phyloP scores from a whole-genome alignment of 2,329 filamentous ascomycete genomes.

The Aspergillus floridensis region DNA sequence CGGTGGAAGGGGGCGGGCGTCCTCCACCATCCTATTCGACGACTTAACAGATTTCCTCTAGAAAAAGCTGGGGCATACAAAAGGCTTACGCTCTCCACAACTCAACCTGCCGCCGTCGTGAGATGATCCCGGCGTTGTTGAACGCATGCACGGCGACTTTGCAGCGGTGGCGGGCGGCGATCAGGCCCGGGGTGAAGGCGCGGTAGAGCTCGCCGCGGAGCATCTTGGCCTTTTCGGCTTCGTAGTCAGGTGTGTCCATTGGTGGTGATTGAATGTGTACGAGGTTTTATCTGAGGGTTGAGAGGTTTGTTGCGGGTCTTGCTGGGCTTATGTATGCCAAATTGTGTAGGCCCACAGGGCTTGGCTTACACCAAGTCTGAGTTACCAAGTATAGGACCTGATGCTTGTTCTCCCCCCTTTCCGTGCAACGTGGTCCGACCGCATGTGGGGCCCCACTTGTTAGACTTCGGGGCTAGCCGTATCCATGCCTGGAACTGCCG shows the following conservation, averaged over 20 bases:
- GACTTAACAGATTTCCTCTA: no score
- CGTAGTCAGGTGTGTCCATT: background rate
- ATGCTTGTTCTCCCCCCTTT: no score
- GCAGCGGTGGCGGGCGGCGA: constrained; percentile 59
- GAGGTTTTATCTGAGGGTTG: background rate
- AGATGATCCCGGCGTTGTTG: constrained; percentile 41
- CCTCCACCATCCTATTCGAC: background rate
- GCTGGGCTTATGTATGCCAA: background rate
- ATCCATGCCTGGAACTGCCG: background rate
- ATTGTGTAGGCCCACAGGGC: background rate
- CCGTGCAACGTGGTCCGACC: background rate
- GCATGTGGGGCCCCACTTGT: background rate
- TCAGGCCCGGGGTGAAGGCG: constrained; percentile 64
- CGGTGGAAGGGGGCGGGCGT: background rate
- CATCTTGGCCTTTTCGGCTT: constrained; percentile 43
- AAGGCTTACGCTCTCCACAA: background rate
- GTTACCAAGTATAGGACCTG: no score
- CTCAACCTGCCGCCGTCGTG: background rate
- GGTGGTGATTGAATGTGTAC: no score
- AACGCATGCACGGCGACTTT: constrained; percentile 57
- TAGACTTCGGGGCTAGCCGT: background rate
- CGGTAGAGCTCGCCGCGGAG: constrained; percentile 65
- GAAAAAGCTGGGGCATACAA: background rate
- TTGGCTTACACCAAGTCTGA: no score
- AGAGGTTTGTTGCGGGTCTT: no score